Conservation (phyloP, 352 stramenopile species). For the Phytopythium litorale region DNA sequence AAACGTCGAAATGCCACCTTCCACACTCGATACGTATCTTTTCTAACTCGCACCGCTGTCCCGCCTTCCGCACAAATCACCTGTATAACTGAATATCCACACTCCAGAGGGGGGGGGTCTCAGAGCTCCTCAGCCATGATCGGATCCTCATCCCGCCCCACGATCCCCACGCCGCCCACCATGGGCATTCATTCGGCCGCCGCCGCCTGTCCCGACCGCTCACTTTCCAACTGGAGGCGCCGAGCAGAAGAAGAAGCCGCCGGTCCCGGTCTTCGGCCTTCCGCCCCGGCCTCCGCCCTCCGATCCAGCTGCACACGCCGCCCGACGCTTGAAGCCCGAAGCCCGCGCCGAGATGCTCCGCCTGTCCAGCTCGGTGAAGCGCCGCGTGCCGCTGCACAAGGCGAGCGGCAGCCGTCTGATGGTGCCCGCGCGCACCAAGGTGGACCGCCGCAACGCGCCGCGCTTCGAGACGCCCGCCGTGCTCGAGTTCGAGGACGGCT, state of each 20-base stretch:
- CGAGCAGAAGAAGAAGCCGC: conserved; percentile 16
- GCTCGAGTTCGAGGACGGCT: conserved; percentile 72
- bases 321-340: not conserved
- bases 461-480: conserved; percentile 81
- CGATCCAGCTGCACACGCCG: conserved; percentile 1
- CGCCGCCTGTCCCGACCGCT: not conserved
- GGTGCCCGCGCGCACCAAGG: conserved; percentile 51
- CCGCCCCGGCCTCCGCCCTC: not conserved
- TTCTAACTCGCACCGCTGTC: not conserved
- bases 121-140: too few relatives aligned
- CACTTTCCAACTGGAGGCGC: conserved; percentile 50
- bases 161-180: too few relatives aligned
- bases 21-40: not conserved
- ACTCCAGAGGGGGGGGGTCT: not conserved
- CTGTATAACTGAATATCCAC: not conserved
- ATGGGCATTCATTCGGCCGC: conserved; percentile 4
- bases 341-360: conserved; percentile 42
- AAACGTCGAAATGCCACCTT: not conserved
- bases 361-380: conserved; percentile 57
- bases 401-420: conserved; percentile 61
- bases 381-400: conserved; percentile 62
- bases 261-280: not conserved
- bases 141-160: too few relatives aligned
- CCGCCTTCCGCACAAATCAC: not conserved
- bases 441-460: conserved; percentile 71